Evolutionary conservation across 2,329 filamentous ascomycete genomes (phyloP).

Genomic region (Chrysoporthe austroafricana): DNA sequence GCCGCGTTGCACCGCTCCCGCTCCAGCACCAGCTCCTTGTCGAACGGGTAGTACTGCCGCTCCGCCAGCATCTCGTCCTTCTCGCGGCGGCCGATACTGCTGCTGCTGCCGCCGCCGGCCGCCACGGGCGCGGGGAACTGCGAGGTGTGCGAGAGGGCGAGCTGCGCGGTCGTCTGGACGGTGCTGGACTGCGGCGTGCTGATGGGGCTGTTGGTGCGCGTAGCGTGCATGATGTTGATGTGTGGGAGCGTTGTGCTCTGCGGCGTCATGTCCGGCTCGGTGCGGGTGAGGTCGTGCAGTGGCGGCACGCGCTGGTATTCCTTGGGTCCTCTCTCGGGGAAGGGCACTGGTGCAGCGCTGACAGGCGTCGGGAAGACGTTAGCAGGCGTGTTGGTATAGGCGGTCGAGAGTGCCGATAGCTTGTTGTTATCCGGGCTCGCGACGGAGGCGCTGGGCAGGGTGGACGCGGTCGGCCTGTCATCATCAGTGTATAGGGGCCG

Average conservation of each 20-base stretch:
- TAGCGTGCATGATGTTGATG: conserved; percentile 59
- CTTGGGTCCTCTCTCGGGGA: conserved; percentile 55
- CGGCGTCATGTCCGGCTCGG: conserved; percentile 58
- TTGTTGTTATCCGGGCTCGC: conserved; percentile 62
- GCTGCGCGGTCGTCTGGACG: conserved; percentile 59
- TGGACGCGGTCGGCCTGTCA: conserved; percentile 62
- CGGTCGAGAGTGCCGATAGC: conserved; percentile 58
- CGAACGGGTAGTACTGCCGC: conserved; percentile 77
- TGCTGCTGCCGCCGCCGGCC: not conserved
- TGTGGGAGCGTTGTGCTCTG: conserved; percentile 58
- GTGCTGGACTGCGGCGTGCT: conserved; percentile 46
- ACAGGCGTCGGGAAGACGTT: conserved; percentile 66
- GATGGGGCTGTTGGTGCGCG: conserved; percentile 53
- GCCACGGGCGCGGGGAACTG: conserved; percentile 45
- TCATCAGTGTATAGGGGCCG: conserved; percentile 60
- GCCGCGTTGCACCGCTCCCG: conserved; percentile 83
- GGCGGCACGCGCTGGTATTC: conserved; percentile 64
- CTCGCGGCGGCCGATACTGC: conserved; percentile 61
- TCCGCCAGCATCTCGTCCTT: conserved; percentile 90
- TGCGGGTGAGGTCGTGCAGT: conserved; percentile 61
- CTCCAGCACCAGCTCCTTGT: conserved; percentile 77
- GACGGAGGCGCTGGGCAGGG: conserved; percentile 60
- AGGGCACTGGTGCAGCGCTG: conserved; percentile 54
- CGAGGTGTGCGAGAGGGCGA: conserved; percentile 57
- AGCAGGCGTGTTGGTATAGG: conserved; percentile 50